Evolutionary conservation across 2,329 filamentous ascomycete genomes (phyloP).

Genomic region (Epichloe gansuensis): DNA sequence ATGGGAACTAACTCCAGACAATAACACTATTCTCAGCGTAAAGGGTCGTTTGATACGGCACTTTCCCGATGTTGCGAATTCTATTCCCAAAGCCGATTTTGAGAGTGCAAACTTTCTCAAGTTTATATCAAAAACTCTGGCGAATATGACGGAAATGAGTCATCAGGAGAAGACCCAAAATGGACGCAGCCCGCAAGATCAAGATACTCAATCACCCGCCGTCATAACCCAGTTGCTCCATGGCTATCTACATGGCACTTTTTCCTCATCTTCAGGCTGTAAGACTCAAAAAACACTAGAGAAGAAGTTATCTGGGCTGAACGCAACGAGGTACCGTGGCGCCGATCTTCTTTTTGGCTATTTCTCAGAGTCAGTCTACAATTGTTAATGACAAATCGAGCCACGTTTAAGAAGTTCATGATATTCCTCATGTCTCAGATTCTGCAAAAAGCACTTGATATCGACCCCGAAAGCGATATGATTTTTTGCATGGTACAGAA

Average conservation of each 20-base stretch:
- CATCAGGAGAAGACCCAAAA: no score
- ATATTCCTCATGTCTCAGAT: constrained; percentile 28
- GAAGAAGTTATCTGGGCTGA: constrained; percentile 26
- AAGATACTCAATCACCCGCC: constrained; percentile 27
- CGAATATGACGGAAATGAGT: background rate
- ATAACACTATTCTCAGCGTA: background rate
- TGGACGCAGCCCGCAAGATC: background rate
- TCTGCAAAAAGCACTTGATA: no score
- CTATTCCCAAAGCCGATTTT: background rate
- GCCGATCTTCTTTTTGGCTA: constrained; percentile 7
- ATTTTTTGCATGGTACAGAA: no score
- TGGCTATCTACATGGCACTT: constrained; percentile 23
- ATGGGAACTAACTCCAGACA: background rate
- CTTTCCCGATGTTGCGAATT: background rate
- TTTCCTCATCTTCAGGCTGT: no score
- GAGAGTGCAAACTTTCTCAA: background rate
- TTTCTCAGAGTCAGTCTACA: constrained; percentile 7
- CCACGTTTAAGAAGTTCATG: constrained; percentile 39
- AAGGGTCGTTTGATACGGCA: background rate
- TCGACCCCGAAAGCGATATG: no score
- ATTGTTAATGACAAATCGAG: constrained; percentile 9
- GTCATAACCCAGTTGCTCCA: constrained; percentile 36
- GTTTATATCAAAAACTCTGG: background rate
- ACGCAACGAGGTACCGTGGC: background rate
- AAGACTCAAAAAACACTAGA: constrained; percentile 31